Conservation (phyloP, 148 eudicot species). For the Fallopia convolvulus region DNA sequence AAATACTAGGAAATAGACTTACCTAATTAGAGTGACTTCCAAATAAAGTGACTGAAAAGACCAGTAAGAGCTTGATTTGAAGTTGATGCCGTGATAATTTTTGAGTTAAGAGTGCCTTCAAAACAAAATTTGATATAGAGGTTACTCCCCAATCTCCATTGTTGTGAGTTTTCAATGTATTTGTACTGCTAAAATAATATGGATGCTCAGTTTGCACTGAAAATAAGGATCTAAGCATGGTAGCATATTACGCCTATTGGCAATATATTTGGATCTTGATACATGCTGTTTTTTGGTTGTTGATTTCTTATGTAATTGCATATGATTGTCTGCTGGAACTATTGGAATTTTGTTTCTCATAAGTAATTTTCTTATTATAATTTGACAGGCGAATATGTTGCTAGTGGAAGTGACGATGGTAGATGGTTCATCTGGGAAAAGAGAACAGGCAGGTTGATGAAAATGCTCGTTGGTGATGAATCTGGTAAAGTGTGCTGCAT, state of each 20-base stretch:
- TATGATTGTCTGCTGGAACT: background rate
- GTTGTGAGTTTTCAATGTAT: background rate
- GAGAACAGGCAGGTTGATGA: constrained; percentile 77
- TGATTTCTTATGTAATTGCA: background rate
- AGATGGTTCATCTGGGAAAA: constrained; percentile 99
- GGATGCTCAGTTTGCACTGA: background rate
- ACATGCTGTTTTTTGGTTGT: background rate
- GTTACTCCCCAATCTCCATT: background rate
- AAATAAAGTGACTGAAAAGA: no score
- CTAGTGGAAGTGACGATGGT: constrained; percentile 98
- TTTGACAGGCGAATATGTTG: constrained; percentile 75
- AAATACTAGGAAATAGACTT: no score
- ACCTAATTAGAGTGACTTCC: no score
- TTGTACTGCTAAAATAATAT: background rate
- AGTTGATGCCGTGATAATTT: background rate
- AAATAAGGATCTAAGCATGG: background rate
- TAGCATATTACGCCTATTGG: background rate
- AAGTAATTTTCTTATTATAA: background rate
- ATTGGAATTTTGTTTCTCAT: background rate
- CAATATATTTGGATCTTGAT: background rate
- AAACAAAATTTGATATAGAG: no score
- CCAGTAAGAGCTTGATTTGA: background rate
- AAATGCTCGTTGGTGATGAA: constrained; percentile 83
- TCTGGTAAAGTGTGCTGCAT: constrained; percentile 45
- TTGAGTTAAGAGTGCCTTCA: background rate